These are phyloP conservation scores for Curvularia spicifera DNA, from an alignment of 2,329 filamentous ascomycete genomes.

Conservation along the genomic window DNA sequence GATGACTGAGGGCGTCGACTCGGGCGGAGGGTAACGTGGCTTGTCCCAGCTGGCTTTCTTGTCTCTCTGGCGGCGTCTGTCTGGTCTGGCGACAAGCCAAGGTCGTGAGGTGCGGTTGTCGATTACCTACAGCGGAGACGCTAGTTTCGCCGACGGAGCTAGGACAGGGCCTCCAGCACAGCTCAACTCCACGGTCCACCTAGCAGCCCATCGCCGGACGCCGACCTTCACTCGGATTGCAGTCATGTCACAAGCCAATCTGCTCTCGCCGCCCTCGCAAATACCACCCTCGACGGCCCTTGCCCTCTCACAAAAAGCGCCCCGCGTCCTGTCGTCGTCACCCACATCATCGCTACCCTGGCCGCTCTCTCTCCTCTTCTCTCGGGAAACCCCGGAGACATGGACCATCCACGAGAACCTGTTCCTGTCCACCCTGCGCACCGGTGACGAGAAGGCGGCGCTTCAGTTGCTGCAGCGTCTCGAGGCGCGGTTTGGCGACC, in stretches of 20 bases:
- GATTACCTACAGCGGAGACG: slow-evolving; percentile 2
- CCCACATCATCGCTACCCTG: slow-evolving; percentile 55
- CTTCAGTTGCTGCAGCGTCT: slow-evolving; percentile 76
- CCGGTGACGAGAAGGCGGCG: slow-evolving; percentile 81
- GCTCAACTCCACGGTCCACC: slow-evolving; percentile 18
- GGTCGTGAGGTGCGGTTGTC: slow-evolving; percentile 20
- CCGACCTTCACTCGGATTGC: slow-evolving; percentile 9
- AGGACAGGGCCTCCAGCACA: slow-evolving; percentile 14
- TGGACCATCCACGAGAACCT: slow-evolving; percentile 90
- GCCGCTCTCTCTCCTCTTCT: slow-evolving; percentile 59
- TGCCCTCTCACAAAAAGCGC: slow-evolving; percentile 57
- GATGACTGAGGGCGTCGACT: slow-evolving; percentile 1
- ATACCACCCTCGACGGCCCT: slow-evolving; percentile 51
- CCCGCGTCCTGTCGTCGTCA: slow-evolving; percentile 47
- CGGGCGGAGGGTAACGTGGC: not conserved
- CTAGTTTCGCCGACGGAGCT: slow-evolving; percentile 31
- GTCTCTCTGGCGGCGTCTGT: not conserved
- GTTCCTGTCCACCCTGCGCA: slow-evolving; percentile 80
- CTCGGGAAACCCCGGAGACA: slow-evolving; percentile 74
- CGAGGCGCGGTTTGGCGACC: slow-evolving; percentile 77
- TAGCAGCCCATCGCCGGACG: slow-evolving; percentile 6
- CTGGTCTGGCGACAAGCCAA: not conserved
- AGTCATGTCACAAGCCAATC: slow-evolving; percentile 44
- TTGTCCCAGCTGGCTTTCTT: not conserved
- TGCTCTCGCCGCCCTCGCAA: slow-evolving; percentile 51